Conservation (phyloP, 202 grass and related monocot genomes). For the Eragrostis tef region DNA sequence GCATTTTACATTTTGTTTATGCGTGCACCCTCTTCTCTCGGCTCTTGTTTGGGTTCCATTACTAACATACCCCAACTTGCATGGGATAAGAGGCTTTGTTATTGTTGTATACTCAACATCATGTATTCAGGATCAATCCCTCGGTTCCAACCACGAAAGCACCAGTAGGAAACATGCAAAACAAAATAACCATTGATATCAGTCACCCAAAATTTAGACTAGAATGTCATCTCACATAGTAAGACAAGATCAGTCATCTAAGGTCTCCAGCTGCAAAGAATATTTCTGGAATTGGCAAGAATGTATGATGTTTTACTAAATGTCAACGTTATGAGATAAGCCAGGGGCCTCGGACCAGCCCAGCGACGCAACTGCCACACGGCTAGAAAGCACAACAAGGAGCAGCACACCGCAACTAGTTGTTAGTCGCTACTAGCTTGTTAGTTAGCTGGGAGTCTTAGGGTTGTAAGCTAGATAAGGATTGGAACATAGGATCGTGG, state of each 20-base stretch:
- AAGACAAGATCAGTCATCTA: background rate
- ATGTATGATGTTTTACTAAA: background rate
- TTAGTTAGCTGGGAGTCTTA: too few relatives aligned
- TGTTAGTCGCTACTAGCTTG: too few relatives aligned
- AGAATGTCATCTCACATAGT: background rate
- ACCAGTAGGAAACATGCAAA: conserved; percentile 17
- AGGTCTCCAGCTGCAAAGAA: conserved; percentile 41
- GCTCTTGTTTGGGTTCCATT: too few relatives aligned
- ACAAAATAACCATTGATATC: conserved; percentile 28
- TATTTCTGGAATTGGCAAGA: conserved; percentile 21
- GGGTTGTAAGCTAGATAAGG: too few relatives aligned
- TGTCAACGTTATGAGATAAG: conserved; percentile 1
- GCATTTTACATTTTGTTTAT: background rate
- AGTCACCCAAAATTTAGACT: background rate
- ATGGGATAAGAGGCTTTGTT: background rate
- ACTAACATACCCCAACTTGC: too few relatives aligned
- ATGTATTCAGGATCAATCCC: background rate
- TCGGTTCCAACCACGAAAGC: background rate
- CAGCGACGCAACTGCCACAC: too few relatives aligned
- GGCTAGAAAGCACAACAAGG: too few relatives aligned
- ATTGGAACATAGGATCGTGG: too few relatives aligned
- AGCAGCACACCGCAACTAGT: too few relatives aligned
- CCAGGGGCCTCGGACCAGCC: too few relatives aligned
- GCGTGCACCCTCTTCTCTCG: background rate
- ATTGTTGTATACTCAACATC: background rate